Conservation (phyloP, 192 early-diverging fungal species). For the Jimgerdemannia flammicorona region DNA sequence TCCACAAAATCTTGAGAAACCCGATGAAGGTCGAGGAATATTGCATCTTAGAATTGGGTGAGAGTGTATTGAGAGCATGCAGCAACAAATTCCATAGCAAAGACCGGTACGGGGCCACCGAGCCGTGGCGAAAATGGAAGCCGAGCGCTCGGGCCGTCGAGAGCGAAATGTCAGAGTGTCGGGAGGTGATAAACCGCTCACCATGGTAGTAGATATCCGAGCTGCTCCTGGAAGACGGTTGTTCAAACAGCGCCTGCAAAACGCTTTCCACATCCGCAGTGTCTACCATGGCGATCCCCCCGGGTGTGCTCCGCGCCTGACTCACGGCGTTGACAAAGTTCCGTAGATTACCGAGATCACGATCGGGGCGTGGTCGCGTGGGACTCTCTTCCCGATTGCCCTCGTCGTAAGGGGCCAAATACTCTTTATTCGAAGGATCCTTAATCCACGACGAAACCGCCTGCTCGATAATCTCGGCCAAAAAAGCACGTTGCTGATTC, state of each 20-base stretch:
- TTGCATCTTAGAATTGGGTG: slow-evolving; percentile 33
- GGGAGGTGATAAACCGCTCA: not conserved
- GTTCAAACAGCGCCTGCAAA: slow-evolving; percentile 35
- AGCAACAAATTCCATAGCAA: slow-evolving; percentile 52
- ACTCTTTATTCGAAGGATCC: slow-evolving; percentile 27
- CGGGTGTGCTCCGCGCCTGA: not conserved
- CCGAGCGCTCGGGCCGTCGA: slow-evolving; percentile 35
- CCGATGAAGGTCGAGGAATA: slow-evolving; percentile 54
- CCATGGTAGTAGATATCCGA: not conserved
- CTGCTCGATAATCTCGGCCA: slow-evolving; percentile 40
- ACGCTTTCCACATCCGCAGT: slow-evolving; percentile 45
- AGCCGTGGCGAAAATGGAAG: slow-evolving; percentile 36
- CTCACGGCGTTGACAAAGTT: slow-evolving; percentile 7
- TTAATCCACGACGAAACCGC: slow-evolving; percentile 42
- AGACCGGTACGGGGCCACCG: slow-evolving; percentile 42
- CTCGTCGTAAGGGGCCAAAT: slow-evolving; percentile 16
- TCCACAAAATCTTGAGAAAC: slow-evolving; percentile 67
- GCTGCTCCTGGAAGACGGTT: not conserved
- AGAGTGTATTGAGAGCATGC: slow-evolving; percentile 38
- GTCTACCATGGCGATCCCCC: slow-evolving; percentile 1
- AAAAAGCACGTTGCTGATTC: slow-evolving; percentile 31
- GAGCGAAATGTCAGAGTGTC: slow-evolving; percentile 11
- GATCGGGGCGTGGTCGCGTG: slow-evolving; percentile 9
- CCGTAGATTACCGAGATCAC: slow-evolving; percentile 1
- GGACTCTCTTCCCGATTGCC: slow-evolving; percentile 14